Conservation (phyloP, 2,329 filamentous ascomycete genomes). For the Penicillium sp. region DNA sequence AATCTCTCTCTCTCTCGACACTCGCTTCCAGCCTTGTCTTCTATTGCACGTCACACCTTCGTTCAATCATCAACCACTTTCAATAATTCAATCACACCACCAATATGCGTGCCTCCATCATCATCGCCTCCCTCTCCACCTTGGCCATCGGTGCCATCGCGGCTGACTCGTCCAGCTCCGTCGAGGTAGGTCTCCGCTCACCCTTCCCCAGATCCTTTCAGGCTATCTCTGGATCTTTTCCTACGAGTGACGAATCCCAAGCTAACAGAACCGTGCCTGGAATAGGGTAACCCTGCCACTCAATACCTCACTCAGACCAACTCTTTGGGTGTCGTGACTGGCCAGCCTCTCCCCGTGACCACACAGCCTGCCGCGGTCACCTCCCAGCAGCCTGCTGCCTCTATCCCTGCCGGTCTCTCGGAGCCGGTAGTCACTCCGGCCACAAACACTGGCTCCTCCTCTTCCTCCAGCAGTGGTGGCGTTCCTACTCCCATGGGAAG, state of each 20-base stretch:
- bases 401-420: conserved; percentile 39
- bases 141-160: conserved; percentile 33
- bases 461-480: conserved; percentile 10
- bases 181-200: conserved; percentile 14
- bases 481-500: conserved; percentile 10
- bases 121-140: conserved; percentile 41
- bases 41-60: background rate
- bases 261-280: background rate
- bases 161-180: conserved; percentile 2
- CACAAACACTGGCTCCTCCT: conserved; percentile 16
- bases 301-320: conserved; percentile 45
- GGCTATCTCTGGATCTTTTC: too few species aligned
- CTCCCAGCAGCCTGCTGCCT: conserved; percentile 33
- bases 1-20: background rate
- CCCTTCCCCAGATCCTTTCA: background rate
- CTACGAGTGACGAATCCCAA: too few species aligned
- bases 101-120: conserved; percentile 44
- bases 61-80: background rate
- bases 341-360: conserved; percentile 36
- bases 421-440: conserved; percentile 22
- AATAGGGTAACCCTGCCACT: conserved; percentile 41
- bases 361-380: conserved; percentile 25
- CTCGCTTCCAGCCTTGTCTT: background rate
- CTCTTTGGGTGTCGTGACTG: conserved; percentile 46
- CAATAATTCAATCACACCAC: conserved; percentile 9